Evolutionary conservation across 2,329 filamentous ascomycete species (phyloP).

Genomic region (Ophiostoma sp.): DNA sequence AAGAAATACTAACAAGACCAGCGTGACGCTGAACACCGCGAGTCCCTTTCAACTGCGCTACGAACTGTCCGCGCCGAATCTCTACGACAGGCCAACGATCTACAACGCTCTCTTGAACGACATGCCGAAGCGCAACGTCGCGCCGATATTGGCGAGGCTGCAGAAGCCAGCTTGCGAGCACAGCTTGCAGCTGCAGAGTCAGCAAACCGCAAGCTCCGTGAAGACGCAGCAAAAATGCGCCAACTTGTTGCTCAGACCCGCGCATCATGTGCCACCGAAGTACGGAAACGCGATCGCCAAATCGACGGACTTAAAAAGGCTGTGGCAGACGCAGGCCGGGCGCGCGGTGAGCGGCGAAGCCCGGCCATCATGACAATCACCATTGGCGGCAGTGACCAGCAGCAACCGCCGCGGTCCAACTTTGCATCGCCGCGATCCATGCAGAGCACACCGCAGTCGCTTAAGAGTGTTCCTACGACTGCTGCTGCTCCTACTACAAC

Average conservation of each 20-base stretch:
- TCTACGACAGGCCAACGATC: constrained; percentile 64
- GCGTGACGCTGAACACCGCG: constrained; percentile 85
- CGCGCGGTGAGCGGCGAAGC: constrained; percentile 52
- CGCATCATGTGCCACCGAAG: constrained; percentile 80
- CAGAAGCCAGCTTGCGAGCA: constrained; percentile 63
- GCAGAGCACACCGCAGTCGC: constrained; percentile 5
- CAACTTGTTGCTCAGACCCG: constrained; percentile 75
- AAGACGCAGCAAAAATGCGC: constrained; percentile 76
- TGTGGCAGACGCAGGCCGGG: constrained; percentile 64
- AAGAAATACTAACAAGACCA: constrained; percentile 36
- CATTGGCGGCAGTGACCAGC: constrained; percentile 43
- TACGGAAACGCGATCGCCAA: constrained; percentile 83
- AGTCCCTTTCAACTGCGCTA: constrained; percentile 73
- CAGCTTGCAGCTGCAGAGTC: constrained; percentile 70
- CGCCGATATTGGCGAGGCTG: constrained; percentile 57
- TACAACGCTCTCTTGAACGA: constrained; percentile 54
- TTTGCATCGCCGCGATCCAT: constrained; percentile 7
- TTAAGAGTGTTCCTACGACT: background rate
- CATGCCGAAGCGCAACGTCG: constrained; percentile 51
- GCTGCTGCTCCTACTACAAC: background rate
- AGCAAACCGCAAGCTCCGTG: constrained; percentile 69
- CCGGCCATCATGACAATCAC: constrained; percentile 53
- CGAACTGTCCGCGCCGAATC: constrained; percentile 70
- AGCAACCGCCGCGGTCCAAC: constrained; percentile 34
- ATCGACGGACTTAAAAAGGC: constrained; percentile 86